Conservation (phyloP, 495 filamentous ascomycete genomes). For the Penicillium subrubescens region DNA sequence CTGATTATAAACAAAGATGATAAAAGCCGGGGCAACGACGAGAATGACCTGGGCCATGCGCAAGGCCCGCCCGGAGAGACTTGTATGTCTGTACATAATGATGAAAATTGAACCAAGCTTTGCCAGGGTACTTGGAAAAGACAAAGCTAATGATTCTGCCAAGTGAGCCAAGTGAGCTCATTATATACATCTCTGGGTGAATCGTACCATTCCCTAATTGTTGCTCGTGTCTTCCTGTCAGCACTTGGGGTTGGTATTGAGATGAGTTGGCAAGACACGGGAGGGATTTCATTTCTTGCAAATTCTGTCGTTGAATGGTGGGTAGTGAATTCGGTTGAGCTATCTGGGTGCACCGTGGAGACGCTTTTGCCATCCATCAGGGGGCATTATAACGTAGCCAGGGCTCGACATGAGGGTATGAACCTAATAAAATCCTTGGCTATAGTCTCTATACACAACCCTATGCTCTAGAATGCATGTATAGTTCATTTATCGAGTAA, state of each 20-base stretch:
- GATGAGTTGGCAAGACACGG: not conserved
- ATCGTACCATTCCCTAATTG: not conserved
- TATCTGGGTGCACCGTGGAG: not conserved
- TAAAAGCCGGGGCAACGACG: not conserved
- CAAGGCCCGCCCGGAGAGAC: conserved; percentile 17
- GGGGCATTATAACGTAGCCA: not conserved
- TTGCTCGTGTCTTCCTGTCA: not conserved
- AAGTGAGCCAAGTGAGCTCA: not conserved
- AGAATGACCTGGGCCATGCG: conserved; percentile 31
- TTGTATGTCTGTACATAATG: not conserved
- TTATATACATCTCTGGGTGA: not conserved
- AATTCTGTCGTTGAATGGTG: not conserved
- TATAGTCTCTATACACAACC: not conserved
- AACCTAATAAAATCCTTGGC: not conserved
- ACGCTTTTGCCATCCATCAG: not conserved
- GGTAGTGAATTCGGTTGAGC: not conserved
- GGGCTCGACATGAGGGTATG: not conserved
- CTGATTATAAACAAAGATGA: conserved; percentile 40
- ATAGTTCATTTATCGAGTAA: not conserved
- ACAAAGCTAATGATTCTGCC: not conserved
- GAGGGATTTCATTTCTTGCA: not conserved
- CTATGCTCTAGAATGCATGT: not conserved
- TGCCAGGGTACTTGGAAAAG: not conserved
- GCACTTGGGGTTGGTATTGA: not conserved
- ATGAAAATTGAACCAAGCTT: not conserved